Base-by-base conservation (phyloP, 345 rosid genomes). In the Lepidium didymum region DNA sequence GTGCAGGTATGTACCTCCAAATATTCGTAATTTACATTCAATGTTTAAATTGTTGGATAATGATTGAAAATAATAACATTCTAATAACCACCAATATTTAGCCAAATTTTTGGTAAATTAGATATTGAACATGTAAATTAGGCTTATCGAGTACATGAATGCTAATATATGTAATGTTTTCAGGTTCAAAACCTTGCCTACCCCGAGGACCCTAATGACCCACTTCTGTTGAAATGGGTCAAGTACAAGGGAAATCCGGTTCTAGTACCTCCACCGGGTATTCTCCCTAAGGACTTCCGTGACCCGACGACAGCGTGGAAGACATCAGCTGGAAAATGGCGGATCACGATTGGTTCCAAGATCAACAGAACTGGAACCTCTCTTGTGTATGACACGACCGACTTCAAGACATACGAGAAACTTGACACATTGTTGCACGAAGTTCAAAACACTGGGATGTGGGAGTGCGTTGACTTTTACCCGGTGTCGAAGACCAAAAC, bases 391-490 rank as follows among this genome's bases (percentile, higher is more conserved):
- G 73, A 85, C 74, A 94, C 99, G 0, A 69, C 80, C 1, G 72
- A 94, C 37, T 94, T 94, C 29, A 79, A 63, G 1, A 65, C 80
- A 0, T 91, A 42, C 62, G 69, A 79, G 58, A 68, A 79, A 7
- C 16, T 81, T 25, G 86, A 83, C 5, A 76, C 81, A 6, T 27
- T 77, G 23, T 74, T 94, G 74, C 96, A 94, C 65, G 74, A 74
- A 3, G 99, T 94, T 21, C 83, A 83, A 27, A 85, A 87, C 12
- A 94, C 97, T 7, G 97, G 99, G n/a, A 89, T 89, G 99, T 94
- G 99, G 99, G 99, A 94, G 81, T 94, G 96, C 25, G 86, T 94
- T 45, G 97, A 91, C 74, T 86, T 94, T 67, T 94, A 87, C 70
- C 99, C 99, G 3, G 88, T 94, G 15, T 78, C 92, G 0, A 66